A percentile compares a stretch with the other conserved stretches of the same genome.
phyloP scores from a whole-genome alignment of 2,329 filamentous ascomycete species.

The Aspergillus japonicus region DNA sequence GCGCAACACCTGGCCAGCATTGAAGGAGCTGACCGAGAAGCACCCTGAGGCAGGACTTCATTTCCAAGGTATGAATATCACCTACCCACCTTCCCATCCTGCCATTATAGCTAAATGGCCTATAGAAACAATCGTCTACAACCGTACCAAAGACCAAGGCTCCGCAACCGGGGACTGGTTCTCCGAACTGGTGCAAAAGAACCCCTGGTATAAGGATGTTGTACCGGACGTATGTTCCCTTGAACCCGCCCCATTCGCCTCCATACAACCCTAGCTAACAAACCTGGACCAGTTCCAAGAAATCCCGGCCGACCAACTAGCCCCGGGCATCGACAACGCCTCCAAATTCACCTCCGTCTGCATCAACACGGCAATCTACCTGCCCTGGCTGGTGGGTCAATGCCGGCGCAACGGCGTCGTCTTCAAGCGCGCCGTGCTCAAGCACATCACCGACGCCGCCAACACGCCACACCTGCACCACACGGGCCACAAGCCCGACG shows the following conservation, averaged over 20 bases:
- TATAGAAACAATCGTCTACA: slow-evolving; percentile 54
- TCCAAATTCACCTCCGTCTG: slow-evolving; percentile 80
- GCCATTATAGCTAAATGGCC: not conserved
- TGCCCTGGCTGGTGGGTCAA: slow-evolving; percentile 80
- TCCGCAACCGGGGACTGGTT: slow-evolving; percentile 59
- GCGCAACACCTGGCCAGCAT: slow-evolving; percentile 62
- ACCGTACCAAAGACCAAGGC: slow-evolving; percentile 63
- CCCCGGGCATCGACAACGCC: slow-evolving; percentile 66
- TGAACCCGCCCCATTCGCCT: not conserved
- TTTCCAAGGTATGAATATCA: slow-evolving; percentile 60
- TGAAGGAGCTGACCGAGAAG: slow-evolving; percentile 60
- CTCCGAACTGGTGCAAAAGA: slow-evolving; percentile 63
- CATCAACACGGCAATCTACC: slow-evolving; percentile 86
- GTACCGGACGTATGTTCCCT: slow-evolving; percentile 61
- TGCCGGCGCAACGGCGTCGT: slow-evolving; percentile 71
- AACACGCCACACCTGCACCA: slow-evolving; percentile 50
- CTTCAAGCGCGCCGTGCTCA: slow-evolving; percentile 61
- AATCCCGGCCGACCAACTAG: slow-evolving; percentile 58
- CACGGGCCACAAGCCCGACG: slow-evolving; percentile 56
- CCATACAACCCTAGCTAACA: not conserved
- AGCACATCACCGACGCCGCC: slow-evolving; percentile 72
- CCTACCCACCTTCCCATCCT: not conserved
- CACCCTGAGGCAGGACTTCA: slow-evolving; percentile 78
- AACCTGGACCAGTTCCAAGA: slow-evolving; percentile 55
- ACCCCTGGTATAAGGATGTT: slow-evolving; percentile 72